Evolutionary conservation across 2,329 filamentous ascomycete genomes (phyloP), one percentile per base, ranked within the genome.

Genomic region (Sporothrix phasma): DNA sequence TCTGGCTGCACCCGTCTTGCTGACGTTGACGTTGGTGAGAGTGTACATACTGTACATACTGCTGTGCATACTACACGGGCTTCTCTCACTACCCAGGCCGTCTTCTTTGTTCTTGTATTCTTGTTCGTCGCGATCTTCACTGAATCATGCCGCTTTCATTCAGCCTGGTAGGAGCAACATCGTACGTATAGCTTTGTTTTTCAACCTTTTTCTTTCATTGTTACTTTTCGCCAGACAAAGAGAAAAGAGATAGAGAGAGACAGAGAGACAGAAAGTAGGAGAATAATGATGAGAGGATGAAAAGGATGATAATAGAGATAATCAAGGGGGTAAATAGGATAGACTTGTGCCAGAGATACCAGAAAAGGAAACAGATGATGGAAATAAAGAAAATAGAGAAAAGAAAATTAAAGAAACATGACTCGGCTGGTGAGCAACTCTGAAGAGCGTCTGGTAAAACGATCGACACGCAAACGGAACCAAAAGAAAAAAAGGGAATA

Each of bases 341-440:
- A 37, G 34, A 54, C 51, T 34, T 29, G 56, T 59, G 56, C 56
- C 56, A 59, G n/a, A 34, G 29, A 51, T 41, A 62, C 31, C 59
- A 62, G 51, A 49, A 58, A 59, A 43, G 29, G 29, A 51, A 41
- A 39, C 15, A 61, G n/a, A 34, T n/a, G 31, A 24, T 17, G 49
- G 11, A 37, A 37, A 37, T 0, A 37, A 37, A 49, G 34, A 46
- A 37, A 34, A 24, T 26, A 41, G 41, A 2, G 24, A 41, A 51
- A 39, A 34, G 3, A 46, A 34, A 47, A 31, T 34, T 47, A n/a
- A 17, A 47, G 8, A 29, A 45, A 59, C 56, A 46, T 59, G 56
- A 61, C 41, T 61, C 58, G 58, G 58, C 58, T 61, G 58, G 58
- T 61, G 43, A 61, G 58, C 56, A 61, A 37, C 58, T 47, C 43